phyloP scores from a whole-genome alignment of 2,329 filamentous ascomycete species.

The Alternaria arborescens region DNA sequence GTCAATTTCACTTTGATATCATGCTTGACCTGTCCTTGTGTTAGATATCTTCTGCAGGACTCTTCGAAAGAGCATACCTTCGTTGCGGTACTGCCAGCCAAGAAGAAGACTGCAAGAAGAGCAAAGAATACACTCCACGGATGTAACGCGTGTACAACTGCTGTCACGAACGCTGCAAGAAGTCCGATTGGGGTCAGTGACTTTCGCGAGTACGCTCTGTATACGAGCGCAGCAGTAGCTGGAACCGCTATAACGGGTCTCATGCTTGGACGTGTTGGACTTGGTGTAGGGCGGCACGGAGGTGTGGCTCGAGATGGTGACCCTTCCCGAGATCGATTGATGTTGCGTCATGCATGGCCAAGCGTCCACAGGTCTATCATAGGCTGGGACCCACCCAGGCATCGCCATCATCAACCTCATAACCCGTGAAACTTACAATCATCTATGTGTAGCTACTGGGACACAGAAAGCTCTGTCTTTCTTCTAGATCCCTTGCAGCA shows the following conservation, averaged over 20 bases:
- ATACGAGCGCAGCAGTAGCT: slow-evolving; percentile 50
- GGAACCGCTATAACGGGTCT: slow-evolving; percentile 43
- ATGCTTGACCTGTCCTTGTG: slow-evolving; percentile 74
- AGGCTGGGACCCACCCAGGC: not conserved
- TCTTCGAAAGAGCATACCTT: slow-evolving; percentile 64
- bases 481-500: not conserved
- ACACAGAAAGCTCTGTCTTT: not conserved
- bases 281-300: slow-evolving; percentile 19
- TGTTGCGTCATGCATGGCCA: slow-evolving; percentile 22
- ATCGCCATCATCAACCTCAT: not conserved
- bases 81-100: slow-evolving; percentile 83
- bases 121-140: slow-evolving; percentile 93
- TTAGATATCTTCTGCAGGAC: not conserved
- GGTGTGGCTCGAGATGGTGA: slow-evolving; percentile 16
- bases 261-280: slow-evolving; percentile 30
- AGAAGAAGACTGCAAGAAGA: slow-evolving; percentile 83
- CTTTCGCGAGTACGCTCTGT: slow-evolving; percentile 52
- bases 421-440: not conserved
- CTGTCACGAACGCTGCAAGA: slow-evolving; percentile 75
- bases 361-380: not conserved
- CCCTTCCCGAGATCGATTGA: slow-evolving; percentile 5
- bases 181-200: slow-evolving; percentile 83
- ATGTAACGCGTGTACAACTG: slow-evolving; percentile 83
- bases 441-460: not conserved
- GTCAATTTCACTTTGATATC: slow-evolving; percentile 84